A percentile compares a stretch with the other conserved stretches of the same genome.
phyloP scores from a whole-genome alignment of 805 yeast species.

The Lachancea lanzarotensis region DNA sequence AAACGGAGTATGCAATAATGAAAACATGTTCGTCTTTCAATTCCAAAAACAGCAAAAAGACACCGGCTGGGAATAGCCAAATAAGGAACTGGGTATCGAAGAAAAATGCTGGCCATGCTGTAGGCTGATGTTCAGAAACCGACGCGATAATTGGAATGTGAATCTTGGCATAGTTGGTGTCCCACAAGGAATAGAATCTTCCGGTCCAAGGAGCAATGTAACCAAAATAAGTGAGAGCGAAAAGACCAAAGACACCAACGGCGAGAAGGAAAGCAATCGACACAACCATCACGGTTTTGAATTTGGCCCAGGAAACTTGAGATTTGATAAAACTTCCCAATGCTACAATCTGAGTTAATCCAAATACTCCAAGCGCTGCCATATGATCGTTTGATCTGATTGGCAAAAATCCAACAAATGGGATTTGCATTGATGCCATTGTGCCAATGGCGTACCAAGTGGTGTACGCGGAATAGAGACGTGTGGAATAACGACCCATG shows the following conservation, averaged over 20 bases:
- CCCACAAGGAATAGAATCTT: constrained; percentile 97
- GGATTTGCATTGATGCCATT: constrained; percentile 98
- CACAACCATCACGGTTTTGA: constrained; percentile 59
- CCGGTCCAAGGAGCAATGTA: constrained; percentile 99
- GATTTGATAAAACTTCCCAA: constrained; percentile 75
- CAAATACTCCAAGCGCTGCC: constrained; percentile 97
- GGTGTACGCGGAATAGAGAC: constrained; percentile 82
- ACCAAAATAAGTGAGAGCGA: constrained; percentile 80
- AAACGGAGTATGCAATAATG: constrained; percentile 83
- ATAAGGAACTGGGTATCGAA: constrained; percentile 87
- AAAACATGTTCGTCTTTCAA: constrained; percentile 88
- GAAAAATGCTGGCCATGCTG: constrained; percentile 99
- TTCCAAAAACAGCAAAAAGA: constrained; percentile 84
- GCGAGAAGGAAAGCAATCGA: constrained; percentile 50
- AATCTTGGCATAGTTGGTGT: constrained; percentile 92
- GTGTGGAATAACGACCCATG: constrained; percentile 89
- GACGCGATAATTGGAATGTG: constrained; percentile 99
- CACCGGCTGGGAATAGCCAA: constrained; percentile 98
- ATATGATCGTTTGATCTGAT: constrained; percentile 96
- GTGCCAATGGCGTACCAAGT: constrained; percentile 98
- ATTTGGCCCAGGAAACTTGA: constrained; percentile 64
- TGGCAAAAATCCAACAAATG: constrained; percentile 96
- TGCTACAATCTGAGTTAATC: constrained; percentile 84
- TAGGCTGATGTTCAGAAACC: constrained; percentile 98
- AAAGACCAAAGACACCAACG: constrained; percentile 64